Evolutionary conservation across 768 basidiomycete species (phyloP).

Genomic region (Pleurotus tuber-regium): DNA sequence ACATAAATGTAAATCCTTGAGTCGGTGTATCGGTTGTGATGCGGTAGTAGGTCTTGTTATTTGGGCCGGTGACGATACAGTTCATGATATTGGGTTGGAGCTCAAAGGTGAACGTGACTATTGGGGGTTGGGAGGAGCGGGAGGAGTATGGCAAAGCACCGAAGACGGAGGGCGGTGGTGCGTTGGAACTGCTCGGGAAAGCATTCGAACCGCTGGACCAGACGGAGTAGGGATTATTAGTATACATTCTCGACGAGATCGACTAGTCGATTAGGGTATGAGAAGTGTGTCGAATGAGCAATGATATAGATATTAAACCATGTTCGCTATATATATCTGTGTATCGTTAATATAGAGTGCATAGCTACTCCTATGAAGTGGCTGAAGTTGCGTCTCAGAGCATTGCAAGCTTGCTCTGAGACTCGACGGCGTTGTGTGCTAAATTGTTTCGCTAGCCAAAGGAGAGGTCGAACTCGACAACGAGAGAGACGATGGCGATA

Average conservation of each 20-base stretch:
- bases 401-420: not conserved
- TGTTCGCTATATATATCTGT: not conserved
- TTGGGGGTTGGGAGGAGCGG: slow-evolving; percentile 21
- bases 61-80: slow-evolving; percentile 40
- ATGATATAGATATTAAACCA: too few relatives aligned
- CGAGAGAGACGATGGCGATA: slow-evolving; percentile 6
- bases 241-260: not conserved
- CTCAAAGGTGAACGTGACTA: slow-evolving; percentile 41
- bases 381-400: not conserved
- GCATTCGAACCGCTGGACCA: slow-evolving; percentile 1
- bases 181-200: not conserved
- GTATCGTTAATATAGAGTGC: not conserved
- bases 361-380: not conserved
- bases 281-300: not conserved
- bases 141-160: slow-evolving; percentile 10
- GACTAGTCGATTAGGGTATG: not conserved
- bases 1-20: slow-evolving; percentile 36
- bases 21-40: slow-evolving; percentile 36
- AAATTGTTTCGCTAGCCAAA: too few relatives aligned
- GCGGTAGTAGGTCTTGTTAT: slow-evolving; percentile 35
- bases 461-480: not conserved
- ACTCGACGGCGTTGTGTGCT: not conserved
- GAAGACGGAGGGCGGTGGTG: slow-evolving; percentile 10
- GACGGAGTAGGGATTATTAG: not conserved
- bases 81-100: slow-evolving; percentile 38